Evolutionary conservation across 495 filamentous ascomycete genomes (phyloP).

Genomic region (Annulohypoxylon nitens): DNA sequence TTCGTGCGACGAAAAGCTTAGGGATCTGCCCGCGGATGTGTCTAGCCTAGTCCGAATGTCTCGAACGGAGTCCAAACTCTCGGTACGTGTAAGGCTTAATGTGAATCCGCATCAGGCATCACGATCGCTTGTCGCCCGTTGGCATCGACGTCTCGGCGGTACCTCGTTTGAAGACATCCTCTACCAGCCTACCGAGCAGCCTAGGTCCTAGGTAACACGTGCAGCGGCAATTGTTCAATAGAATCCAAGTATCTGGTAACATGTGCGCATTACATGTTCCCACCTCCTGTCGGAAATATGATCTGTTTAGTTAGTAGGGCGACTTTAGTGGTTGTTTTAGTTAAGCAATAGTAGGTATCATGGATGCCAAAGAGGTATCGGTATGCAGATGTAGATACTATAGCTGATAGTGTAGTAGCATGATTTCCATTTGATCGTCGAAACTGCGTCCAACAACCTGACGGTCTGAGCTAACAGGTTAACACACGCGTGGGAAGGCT

Average conservation of each 20-base stretch:
- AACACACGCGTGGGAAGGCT: background rate
- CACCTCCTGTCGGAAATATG: slow-evolving; percentile 7
- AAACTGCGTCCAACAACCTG: slow-evolving; percentile 26
- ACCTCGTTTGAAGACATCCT: background rate
- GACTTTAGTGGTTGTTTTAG: background rate
- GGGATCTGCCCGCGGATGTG: background rate
- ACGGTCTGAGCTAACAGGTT: background rate
- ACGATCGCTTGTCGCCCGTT: background rate
- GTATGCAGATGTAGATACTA: background rate
- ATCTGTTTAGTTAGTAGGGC: slow-evolving; percentile 2
- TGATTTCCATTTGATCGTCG: slow-evolving; percentile 39
- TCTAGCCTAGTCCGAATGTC: background rate
- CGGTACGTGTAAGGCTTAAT: background rate
- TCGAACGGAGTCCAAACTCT: background rate
- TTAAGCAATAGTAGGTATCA: background rate
- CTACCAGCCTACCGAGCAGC: background rate
- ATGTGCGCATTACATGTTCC: slow-evolving; percentile 1
- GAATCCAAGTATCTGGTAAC: slow-evolving; percentile 7
- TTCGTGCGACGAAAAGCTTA: slow-evolving; percentile 26
- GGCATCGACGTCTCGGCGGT: background rate
- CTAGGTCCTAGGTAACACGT: slow-evolving; percentile 1
- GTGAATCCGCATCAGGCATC: slow-evolving; percentile 18
- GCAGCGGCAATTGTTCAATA: background rate
- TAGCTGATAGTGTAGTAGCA: slow-evolving; percentile 10
- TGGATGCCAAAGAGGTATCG: background rate